Evolutionary conservation across 2,329 filamentous ascomycete species (phyloP).

Genomic region (Pyrenophora graminea): DNA sequence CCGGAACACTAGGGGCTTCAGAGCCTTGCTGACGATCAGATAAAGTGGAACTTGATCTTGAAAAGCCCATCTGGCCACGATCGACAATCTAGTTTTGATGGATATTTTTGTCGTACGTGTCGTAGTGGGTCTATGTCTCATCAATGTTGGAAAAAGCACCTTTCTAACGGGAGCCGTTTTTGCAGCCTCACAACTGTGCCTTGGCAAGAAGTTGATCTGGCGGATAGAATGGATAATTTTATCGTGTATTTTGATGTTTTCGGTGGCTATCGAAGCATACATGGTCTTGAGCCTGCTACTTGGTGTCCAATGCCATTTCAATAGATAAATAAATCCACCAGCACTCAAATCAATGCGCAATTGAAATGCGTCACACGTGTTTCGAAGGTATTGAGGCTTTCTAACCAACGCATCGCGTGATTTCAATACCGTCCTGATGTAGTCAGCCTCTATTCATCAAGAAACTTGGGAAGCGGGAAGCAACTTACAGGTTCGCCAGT

Average conservation of each 20-base stretch:
- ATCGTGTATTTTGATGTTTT: conserved; percentile 1
- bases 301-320: not conserved
- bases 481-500: conserved; percentile 65
- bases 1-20: conserved; percentile 5
- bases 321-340: not conserved
- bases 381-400: conserved; percentile 1
- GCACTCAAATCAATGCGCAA: not conserved
- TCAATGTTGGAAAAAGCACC: too few relatives aligned
- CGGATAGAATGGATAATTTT: not conserved
- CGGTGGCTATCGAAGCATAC: not conserved
- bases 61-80: conserved; percentile 5
- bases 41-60: conserved; percentile 3
- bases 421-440: conserved; percentile 66
- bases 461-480: not conserved
- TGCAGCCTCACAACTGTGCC: not conserved
- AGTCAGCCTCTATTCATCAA: conserved; percentile 3
- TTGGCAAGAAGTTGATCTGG: too few relatives aligned
- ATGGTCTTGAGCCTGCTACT: not conserved
- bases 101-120: conserved; percentile 2
- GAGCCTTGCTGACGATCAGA: conserved; percentile 1
- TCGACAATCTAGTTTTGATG: conserved; percentile 7
- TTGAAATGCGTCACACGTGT: not conserved
- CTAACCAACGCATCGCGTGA: conserved; percentile 59
- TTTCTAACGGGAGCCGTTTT: not conserved
- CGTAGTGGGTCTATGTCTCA: not conserved